These are phyloP conservation scores for Spergularia bocconei DNA, from an alignment of 148 eudicot genomes.

Conservation along the genomic window DNA sequence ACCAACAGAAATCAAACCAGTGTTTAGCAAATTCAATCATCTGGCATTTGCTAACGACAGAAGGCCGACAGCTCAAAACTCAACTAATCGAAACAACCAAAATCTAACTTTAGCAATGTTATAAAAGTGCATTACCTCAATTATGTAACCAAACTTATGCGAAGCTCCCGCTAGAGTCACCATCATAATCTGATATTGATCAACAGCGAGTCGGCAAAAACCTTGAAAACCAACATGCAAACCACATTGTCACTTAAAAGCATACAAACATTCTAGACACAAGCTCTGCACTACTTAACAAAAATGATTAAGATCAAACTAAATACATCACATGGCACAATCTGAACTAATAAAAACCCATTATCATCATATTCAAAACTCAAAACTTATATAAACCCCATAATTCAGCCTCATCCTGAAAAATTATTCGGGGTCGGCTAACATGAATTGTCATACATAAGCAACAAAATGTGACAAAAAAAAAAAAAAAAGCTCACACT, in stretches of 20 bases:
- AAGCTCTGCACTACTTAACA: constrained; percentile 7
- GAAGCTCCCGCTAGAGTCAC: constrained; percentile 66
- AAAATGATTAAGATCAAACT: no score
- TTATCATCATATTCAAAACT: no score
- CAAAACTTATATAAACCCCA: no score
- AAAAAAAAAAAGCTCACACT: constrained; percentile 29
- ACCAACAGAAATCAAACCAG: no score
- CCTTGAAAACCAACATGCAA: constrained; percentile 42
- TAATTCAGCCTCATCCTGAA: no score
- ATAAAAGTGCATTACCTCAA: constrained; percentile 78
- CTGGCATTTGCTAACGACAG: background rate
- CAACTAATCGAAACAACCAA: no score
- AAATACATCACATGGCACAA: no score
- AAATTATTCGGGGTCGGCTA: background rate
- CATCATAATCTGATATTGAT: constrained; percentile 82
- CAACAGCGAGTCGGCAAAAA: constrained; percentile 72
- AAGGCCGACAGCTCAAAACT: background rate
- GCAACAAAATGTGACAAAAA: background rate
- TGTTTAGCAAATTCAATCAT: constrained; percentile 1
- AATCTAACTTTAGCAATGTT: background rate
- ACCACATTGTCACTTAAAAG: constrained; percentile 32
- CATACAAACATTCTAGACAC: constrained; percentile 11
- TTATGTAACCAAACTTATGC: constrained; percentile 70
- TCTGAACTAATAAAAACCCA: no score
- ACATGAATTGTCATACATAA: background rate